Conservation (phyloP, 768 basidiomycete genomes). For the Austroboletus eburneus region DNA sequence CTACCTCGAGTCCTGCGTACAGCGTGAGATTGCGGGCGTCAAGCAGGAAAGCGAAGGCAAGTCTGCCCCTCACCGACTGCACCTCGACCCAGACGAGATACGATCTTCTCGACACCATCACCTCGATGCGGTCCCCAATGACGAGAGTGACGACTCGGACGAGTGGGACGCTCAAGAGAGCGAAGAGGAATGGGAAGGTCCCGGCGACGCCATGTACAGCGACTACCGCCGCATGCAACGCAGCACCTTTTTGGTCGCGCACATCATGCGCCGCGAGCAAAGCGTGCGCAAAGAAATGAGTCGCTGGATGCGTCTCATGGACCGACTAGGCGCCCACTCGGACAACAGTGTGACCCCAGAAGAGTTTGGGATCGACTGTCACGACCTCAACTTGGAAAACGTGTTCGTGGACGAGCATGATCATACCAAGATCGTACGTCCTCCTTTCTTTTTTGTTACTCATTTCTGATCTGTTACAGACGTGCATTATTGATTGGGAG, state of each 20-base stretch:
- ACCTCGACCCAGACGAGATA: slow-evolving; percentile 79
- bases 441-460: neutral
- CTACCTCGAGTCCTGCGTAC: slow-evolving; percentile 63
- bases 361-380: slow-evolving; percentile 78
- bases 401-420: slow-evolving; percentile 74
- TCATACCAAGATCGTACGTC: slow-evolving; percentile 64
- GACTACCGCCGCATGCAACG: slow-evolving; percentile 82
- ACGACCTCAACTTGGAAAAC: slow-evolving; percentile 83
- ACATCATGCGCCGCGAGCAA: slow-evolving; percentile 61
- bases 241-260: slow-evolving; percentile 72
- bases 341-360: slow-evolving; percentile 36
- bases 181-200: slow-evolving; percentile 71
- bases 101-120: slow-evolving; percentile 66
- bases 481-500: slow-evolving; percentile 88
- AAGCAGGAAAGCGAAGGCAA: slow-evolving; percentile 74
- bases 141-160: slow-evolving; percentile 71
- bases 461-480: slow-evolving; percentile 40
- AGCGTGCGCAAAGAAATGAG: slow-evolving; percentile 65
- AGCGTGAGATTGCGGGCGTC: slow-evolving; percentile 72
- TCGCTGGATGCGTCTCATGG: slow-evolving; percentile 68
- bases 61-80: slow-evolving; percentile 69
- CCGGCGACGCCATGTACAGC: slow-evolving; percentile 73
- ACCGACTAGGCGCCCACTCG: slow-evolving; percentile 40
- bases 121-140: slow-evolving; percentile 62
- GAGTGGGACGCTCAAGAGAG: slow-evolving; percentile 79